Percentiles rank a stretch among this genome's conserved stretches.
phyloP scores from a whole-genome alignment of 805 yeast species.

The Ogataea methylovora region DNA sequence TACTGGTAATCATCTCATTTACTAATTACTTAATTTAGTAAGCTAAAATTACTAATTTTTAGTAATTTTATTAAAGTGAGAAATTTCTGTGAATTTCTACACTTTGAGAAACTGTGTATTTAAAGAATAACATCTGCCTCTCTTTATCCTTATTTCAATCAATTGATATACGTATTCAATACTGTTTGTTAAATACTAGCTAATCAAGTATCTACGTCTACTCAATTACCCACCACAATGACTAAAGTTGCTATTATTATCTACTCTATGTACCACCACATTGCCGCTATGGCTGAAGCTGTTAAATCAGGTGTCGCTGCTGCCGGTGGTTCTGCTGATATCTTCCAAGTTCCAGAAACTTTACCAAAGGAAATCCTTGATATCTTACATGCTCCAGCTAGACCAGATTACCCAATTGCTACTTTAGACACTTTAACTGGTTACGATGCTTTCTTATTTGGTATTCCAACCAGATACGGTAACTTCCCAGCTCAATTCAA shows the following conservation, averaged over 20 bases:
- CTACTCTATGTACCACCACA: constrained; percentile 79
- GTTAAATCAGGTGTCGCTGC: constrained; percentile 62
- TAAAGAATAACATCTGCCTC: no score
- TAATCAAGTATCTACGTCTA: no score
- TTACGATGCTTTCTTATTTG: constrained; percentile 72
- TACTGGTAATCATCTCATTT: no score
- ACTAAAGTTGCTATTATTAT: constrained; percentile 64
- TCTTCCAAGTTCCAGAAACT: constrained; percentile 80
- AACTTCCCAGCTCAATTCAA: constrained; percentile 69
- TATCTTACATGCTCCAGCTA: constrained; percentile 59
- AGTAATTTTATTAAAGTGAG: not conserved
- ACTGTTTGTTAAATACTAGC: no score
- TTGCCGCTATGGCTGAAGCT: constrained; percentile 60
- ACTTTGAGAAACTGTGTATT: no score
- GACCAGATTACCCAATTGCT: constrained; percentile 51
- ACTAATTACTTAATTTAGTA: no score
- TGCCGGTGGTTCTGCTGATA: constrained; percentile 62
- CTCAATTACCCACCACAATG: constrained; percentile 13
- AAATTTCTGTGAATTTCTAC: no score
- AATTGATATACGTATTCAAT: not conserved
- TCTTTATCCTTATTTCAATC: not conserved
- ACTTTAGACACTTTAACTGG: constrained; percentile 44
- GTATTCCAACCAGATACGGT: constrained; percentile 78
- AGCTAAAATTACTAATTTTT: not conserved
- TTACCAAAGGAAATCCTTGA: constrained; percentile 53